A percentile compares a stretch with the other conserved stretches of the same genome.
Evolutionary conservation across 768 basidiomycete species (phyloP).

Genomic region (Amyloporia xantha): DNA sequence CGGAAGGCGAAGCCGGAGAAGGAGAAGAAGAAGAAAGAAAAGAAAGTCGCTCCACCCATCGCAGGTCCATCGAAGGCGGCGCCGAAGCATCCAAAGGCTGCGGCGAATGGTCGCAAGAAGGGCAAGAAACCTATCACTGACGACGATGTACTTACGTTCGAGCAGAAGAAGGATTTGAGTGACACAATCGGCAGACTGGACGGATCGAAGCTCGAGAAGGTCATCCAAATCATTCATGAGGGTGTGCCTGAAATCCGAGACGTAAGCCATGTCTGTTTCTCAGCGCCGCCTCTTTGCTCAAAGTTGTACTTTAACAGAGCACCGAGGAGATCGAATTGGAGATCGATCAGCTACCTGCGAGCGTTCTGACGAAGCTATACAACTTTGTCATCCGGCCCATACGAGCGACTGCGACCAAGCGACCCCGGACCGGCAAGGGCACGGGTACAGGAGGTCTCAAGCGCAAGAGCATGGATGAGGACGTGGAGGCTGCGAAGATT

Average conservation of each 20-base stretch:
- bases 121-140: conserved; percentile 60
- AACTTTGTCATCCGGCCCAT: conserved; percentile 87
- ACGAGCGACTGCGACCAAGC: conserved; percentile 41
- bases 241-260: conserved; percentile 91
- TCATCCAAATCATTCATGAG: conserved; percentile 92
- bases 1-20: conserved; percentile 50
- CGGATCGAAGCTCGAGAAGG: conserved; percentile 76
- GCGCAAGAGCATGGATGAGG: conserved; percentile 96
- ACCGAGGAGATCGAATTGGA: conserved; percentile 98
- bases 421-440: conserved; percentile 67
- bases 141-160: conserved; percentile 83
- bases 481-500: conserved; percentile 94
- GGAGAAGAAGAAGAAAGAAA: conserved; percentile 67
- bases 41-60: conserved; percentile 35
- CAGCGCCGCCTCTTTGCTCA: not conserved
- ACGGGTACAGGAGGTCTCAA: conserved; percentile 86
- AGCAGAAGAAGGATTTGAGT: conserved; percentile 97
- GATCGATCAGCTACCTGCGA: conserved; percentile 84
- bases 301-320: conserved; percentile 44
- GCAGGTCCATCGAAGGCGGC: conserved; percentile 59
- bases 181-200: conserved; percentile 88
- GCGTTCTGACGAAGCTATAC: conserved; percentile 89
- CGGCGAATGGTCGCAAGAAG: conserved; percentile 46
- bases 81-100: conserved; percentile 35
- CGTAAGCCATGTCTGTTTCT: conserved; percentile 45